These are phyloP conservation scores for Aspergillus avenaceus DNA, from an alignment of 495 filamentous ascomycete genomes.

Conservation along the genomic window DNA sequence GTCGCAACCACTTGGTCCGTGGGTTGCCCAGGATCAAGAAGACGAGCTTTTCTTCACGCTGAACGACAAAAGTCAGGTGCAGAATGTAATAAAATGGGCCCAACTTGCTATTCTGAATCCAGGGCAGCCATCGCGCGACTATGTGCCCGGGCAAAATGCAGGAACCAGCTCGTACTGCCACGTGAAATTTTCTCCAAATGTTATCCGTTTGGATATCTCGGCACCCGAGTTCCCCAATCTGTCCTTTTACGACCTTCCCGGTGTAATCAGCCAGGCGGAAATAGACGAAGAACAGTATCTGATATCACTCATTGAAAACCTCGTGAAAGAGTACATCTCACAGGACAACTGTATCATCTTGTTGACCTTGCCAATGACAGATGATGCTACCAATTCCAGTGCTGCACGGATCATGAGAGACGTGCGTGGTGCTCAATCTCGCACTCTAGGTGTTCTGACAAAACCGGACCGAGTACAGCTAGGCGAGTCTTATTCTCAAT, in stretches of 20 bases:
- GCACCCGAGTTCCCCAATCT: constrained; percentile 64
- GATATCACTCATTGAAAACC: constrained; percentile 60
- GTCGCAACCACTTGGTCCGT: constrained; percentile 39
- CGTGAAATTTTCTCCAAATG: constrained; percentile 73
- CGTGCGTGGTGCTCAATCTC: constrained; percentile 46
- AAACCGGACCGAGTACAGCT: constrained; percentile 67
- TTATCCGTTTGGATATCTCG: constrained; percentile 68
- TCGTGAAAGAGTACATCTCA: constrained; percentile 63
- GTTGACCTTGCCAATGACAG: constrained; percentile 69
- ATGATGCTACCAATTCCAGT: constrained; percentile 67
- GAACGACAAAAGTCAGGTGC: constrained; percentile 44
- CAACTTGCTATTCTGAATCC: constrained; percentile 73
- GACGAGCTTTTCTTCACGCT: constrained; percentile 40
- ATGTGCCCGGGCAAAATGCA: constrained; percentile 44
- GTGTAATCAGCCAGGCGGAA: constrained; percentile 65
- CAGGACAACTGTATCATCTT: constrained; percentile 66
- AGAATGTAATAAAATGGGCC: constrained; percentile 59
- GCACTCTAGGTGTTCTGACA: constrained; percentile 74
- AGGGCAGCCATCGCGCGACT: constrained; percentile 31
- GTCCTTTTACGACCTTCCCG: constrained; percentile 78
- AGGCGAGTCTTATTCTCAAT: constrained; percentile 45
- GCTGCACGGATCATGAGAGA: constrained; percentile 59
- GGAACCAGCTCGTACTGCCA: constrained; percentile 21
- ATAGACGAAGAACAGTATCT: constrained; percentile 60
- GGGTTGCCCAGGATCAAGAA: constrained; percentile 34